Evolutionary conservation across 192 early-diverging fungal species (phyloP), one percentile per base, ranked within the genome.

Genomic region (Coemansia sp.): DNA sequence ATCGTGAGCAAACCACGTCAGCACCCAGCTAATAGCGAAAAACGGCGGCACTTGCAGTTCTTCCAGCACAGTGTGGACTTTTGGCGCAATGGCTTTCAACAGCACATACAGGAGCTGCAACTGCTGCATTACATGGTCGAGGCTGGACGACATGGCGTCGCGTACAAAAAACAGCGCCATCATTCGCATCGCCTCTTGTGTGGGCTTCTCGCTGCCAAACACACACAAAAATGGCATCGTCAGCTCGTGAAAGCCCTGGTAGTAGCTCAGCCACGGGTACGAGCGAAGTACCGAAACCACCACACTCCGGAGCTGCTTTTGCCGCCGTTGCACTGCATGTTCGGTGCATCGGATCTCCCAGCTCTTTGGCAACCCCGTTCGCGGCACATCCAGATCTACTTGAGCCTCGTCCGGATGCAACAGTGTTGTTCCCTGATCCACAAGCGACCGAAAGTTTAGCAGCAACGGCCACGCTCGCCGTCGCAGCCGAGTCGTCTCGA

Each of bases 1-100:
- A 57, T 90, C 84, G 61, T 91, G 90, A 23, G 83, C 84, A 61
- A 85, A 88, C 90, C 90, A 91, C n/a, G 90, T 90, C 48, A 90
- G 62, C 57, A 89, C 74, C 88, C 88, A 90, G 59, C 86, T 87
- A 47, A 91, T 74, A 27, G 84, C 86, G 68, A 89, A 91, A 54
- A 84, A 87, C 23, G 88, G 87, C 52, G 84, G 82, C 19, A 90
- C 74, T 27, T 82, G 77, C 27, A 79, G 63, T 26, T 71, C 69
- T 0, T 29, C 49, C 52, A 83, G 68, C 58, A 80, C 10, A 12
- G 14, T 58, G 43, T 79, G 70, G 10, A 83, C 55, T 4, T 68
- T 56, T 14, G 80, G 80, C 39, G 58, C 61, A 7, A 52, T 69
- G 14, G 16, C 26, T n/a, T 57, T 50, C 6, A 78, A 59, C 51